A percentile compares a stretch with the other conserved stretches of the same genome.
Evolutionary conservation across 805 yeast species (phyloP).

Genomic region (Starmera pachycereana): DNA sequence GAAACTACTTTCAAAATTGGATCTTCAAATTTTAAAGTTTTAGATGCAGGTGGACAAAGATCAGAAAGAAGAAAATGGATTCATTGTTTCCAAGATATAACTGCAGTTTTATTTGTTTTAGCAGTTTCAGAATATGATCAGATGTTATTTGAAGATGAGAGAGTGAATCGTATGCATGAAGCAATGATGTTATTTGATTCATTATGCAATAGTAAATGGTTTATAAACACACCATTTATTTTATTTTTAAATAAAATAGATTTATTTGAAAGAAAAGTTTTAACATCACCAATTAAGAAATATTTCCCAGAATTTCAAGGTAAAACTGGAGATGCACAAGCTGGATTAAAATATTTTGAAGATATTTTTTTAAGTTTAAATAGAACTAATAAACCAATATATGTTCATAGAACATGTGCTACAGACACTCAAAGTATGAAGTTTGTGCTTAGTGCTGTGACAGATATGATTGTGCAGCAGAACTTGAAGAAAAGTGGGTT

Average conservation of each 20-base stretch:
- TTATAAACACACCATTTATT: constrained; percentile 76
- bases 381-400: constrained; percentile 58
- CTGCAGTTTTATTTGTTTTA: constrained; percentile 78
- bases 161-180: constrained; percentile 87
- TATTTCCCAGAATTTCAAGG: constrained; percentile 78
- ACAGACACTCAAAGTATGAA: constrained; percentile 85
- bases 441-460: constrained; percentile 84
- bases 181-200: constrained; percentile 77
- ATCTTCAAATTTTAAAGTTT: constrained; percentile 56
- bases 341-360: constrained; percentile 65
- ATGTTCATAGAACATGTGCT: constrained; percentile 91
- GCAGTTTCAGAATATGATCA: constrained; percentile 93
- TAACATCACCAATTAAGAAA: constrained; percentile 50
- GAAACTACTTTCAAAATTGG: constrained; percentile 72
- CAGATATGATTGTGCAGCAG: constrained; percentile 81
- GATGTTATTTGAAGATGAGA: constrained; percentile 77
- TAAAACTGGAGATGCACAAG: constrained; percentile 48
- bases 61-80: constrained; percentile 91
- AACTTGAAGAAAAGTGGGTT: constrained; percentile 73
- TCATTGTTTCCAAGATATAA: constrained; percentile 84
- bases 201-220: constrained; percentile 79
- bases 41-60: constrained; percentile 97
- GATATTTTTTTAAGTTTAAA: constrained; percentile 53
- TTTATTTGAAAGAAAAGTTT: constrained; percentile 61
- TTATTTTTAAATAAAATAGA: constrained; percentile 86